phyloP scores from a whole-genome alignment of 1,284 basidiomycete genomes.

The Ustilago nuda region DNA sequence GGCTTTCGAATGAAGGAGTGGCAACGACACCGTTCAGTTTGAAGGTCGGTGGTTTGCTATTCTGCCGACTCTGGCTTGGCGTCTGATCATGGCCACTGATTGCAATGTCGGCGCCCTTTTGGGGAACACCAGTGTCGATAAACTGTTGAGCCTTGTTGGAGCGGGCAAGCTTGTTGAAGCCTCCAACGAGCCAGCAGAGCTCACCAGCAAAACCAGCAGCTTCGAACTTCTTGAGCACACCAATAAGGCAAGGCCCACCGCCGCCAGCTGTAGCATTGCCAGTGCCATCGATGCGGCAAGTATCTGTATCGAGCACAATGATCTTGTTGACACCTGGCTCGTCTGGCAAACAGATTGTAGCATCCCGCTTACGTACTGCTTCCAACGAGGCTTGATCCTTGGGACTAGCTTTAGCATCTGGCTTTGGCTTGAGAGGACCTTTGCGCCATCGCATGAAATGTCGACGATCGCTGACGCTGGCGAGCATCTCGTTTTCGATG shows the following conservation, averaged over 20 bases:
- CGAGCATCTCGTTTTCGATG: conserved; percentile 64
- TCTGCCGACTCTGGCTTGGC: not conserved
- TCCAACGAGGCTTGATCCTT: conserved; percentile 20
- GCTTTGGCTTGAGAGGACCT: conserved; percentile 41
- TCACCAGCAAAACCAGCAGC: conserved; percentile 60
- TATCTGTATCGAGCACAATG: conserved; percentile 65
- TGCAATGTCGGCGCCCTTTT: conserved; percentile 2
- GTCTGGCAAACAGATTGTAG: conserved; percentile 36
- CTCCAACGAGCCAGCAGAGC: conserved; percentile 66
- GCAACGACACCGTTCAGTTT: conserved; percentile 31
- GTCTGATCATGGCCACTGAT: not conserved
- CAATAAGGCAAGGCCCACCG: conserved; percentile 63
- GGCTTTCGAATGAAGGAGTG: conserved; percentile 16
- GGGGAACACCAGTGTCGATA: conserved; percentile 33
- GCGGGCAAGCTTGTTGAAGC: conserved; percentile 57
- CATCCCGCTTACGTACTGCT: conserved; percentile 27
- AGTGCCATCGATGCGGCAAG: conserved; percentile 47
- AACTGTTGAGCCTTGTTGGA: conserved; percentile 32
- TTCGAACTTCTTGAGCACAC: conserved; percentile 67
- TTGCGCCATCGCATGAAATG: conserved; percentile 57
- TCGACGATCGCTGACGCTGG: conserved; percentile 40
- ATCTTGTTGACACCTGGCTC: conserved; percentile 55
- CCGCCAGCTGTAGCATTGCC: conserved; percentile 63
- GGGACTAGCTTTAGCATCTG: conserved; percentile 11
- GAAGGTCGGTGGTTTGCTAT: conserved; percentile 26